phyloP scores from a whole-genome alignment of 192 early-diverging fungal genomes.

The Backusella macrospora region DNA sequence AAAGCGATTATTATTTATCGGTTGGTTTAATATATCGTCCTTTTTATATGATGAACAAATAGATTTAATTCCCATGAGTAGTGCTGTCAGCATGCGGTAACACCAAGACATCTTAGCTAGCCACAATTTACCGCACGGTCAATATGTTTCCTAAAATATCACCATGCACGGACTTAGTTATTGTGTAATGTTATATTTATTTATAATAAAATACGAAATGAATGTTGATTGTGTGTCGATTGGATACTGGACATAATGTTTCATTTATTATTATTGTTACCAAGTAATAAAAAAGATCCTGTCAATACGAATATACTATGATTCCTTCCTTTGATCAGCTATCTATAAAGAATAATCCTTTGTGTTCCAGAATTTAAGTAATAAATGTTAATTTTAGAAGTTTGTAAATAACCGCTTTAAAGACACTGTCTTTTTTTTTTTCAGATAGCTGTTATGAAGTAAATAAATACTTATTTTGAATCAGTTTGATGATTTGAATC shows the following conservation, averaged over 20 bases:
- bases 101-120: not conserved
- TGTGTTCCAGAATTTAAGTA: no score
- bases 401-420: no score
- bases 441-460: not conserved
- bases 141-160: not conserved
- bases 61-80: not conserved
- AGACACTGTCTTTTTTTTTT: not conserved
- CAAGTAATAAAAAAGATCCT: no score
- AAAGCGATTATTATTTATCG: not conserved
- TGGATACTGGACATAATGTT: no score
- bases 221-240: no score
- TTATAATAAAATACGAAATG: no score
- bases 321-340: no score
- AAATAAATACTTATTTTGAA: conserved; percentile 3
- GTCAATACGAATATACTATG: no score
- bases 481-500: not conserved
- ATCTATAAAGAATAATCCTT: no score
- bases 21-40: not conserved
- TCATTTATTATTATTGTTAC: no score
- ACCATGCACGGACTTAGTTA: not conserved
- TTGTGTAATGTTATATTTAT: not conserved
- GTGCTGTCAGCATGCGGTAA: not conserved
- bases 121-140: not conserved
- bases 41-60: not conserved
- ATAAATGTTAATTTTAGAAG: no score